Percentiles rank a stretch among this genome's conserved stretches.
Conservation (phyloP, 148 eudicot genomes). For the Cornus florida region DNA sequence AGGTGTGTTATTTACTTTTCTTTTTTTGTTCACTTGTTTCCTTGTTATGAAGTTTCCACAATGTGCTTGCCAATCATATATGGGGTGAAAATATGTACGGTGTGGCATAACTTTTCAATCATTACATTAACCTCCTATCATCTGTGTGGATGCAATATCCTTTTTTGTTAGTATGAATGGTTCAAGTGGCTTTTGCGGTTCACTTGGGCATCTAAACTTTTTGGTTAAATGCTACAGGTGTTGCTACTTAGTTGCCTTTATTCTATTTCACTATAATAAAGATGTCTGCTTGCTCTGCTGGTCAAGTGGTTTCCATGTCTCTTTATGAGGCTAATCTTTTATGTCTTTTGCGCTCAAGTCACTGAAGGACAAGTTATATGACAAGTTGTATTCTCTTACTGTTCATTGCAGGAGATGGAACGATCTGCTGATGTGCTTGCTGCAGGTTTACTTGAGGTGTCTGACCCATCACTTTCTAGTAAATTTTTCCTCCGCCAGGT, state of each 20-base stretch:
- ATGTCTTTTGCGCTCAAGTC: neutral
- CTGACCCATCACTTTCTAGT: slow-evolving; percentile 91
- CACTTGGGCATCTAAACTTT: neutral
- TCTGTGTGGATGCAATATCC: neutral
- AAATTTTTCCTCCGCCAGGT: slow-evolving; percentile 97
- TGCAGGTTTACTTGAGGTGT: slow-evolving; percentile 92
- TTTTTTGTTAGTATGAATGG: neutral
- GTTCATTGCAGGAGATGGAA: slow-evolving; percentile 82
- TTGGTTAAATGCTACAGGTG: neutral
- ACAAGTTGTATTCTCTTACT: neutral
- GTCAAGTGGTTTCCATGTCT: neutral
- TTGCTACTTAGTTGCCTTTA: neutral
- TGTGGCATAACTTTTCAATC: neutral
- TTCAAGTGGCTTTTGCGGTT: neutral
- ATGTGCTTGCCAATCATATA: neutral
- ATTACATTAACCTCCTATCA: neutral
- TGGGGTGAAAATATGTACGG: neutral
- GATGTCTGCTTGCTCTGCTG: neutral
- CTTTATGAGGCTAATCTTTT: slow-evolving; percentile 4
- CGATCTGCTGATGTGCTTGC: slow-evolving; percentile 98
- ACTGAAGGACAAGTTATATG: neutral
- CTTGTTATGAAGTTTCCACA: neutral
- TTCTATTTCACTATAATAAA: neutral
- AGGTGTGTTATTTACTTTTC: slow-evolving; percentile 39
- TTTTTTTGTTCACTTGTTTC: neutral